phyloP scores from a whole-genome alignment of 2,329 filamentous ascomycete genomes.

The Pestalotiopsis sp. region DNA sequence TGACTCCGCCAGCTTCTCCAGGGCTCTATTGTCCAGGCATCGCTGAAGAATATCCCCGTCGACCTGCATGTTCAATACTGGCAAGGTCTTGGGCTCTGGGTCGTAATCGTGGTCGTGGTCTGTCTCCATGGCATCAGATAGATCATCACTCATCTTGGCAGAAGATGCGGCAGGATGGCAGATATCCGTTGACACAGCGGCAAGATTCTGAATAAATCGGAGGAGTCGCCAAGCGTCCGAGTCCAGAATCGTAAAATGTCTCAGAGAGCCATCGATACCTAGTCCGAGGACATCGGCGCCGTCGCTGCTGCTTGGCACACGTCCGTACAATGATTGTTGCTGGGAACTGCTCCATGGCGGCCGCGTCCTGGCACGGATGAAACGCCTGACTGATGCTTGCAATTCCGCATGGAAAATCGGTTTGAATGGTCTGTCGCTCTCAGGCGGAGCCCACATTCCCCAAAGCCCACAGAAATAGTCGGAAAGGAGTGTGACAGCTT shows the following conservation, averaged over 20 bases:
- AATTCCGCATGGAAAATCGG: conserved; percentile 58
- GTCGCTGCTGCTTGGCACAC: conserved; percentile 41
- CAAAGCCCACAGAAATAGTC: conserved; percentile 47
- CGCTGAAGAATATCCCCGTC: conserved; percentile 65
- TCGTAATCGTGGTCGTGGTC: conserved; percentile 18
- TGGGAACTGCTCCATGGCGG: conserved; percentile 47
- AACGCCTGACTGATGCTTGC: conserved; percentile 55
- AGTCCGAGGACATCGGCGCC: conserved; percentile 61
- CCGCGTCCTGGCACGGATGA: conserved; percentile 54
- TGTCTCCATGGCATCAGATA: not conserved
- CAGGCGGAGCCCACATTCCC: conserved; percentile 52
- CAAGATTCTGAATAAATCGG: conserved; percentile 71
- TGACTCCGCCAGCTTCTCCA: conserved; percentile 43
- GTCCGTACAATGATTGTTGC: conserved; percentile 39
- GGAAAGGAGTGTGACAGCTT: conserved; percentile 47
- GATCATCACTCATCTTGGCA: conserved; percentile 10
- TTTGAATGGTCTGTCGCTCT: conserved; percentile 40
- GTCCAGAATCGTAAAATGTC: conserved; percentile 67
- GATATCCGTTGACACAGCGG: conserved; percentile 44
- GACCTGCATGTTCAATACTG: conserved; percentile 58
- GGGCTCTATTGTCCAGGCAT: conserved; percentile 45
- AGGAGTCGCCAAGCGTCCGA: conserved; percentile 67
- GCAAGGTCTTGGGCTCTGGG: conserved; percentile 39
- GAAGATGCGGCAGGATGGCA: conserved; percentile 45
- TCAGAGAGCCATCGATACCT: conserved; percentile 68